Evolutionary conservation across 2,329 filamentous ascomycete species (phyloP).

Genomic region (Helotiales sp.): DNA sequence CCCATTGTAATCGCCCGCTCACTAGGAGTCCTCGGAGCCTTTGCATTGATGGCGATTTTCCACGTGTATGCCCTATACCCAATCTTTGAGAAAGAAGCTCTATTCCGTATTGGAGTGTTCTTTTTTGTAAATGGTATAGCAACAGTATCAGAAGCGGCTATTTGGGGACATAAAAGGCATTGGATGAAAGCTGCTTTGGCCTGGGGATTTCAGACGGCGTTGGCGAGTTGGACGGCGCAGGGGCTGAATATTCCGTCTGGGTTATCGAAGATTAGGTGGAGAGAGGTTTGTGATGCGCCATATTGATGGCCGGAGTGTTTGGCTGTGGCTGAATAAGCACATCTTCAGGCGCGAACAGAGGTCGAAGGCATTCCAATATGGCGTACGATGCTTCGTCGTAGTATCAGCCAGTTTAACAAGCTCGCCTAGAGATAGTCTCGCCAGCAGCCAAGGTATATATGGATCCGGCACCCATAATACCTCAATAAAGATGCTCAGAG

Average conservation of each 20-base stretch:
- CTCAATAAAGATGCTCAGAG: too few species aligned
- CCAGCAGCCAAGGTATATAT: too few species aligned
- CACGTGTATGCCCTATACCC: conserved; percentile 41
- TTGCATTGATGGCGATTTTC: conserved; percentile 41
- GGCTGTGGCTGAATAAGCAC: too few species aligned
- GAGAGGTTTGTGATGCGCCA: conserved; percentile 29
- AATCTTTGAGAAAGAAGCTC: conserved; percentile 34
- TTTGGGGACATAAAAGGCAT: conserved; percentile 39
- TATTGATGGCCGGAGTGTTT: neutral
- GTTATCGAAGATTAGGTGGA: conserved; percentile 35
- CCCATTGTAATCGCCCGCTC: conserved; percentile 36
- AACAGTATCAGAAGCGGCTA: conserved; percentile 34
- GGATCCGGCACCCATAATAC: too few species aligned
- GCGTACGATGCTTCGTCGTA: too few species aligned
- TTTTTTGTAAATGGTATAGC: conserved; percentile 42
- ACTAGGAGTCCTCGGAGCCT: conserved; percentile 39
- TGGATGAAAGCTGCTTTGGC: conserved; percentile 35
- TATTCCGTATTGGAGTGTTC: conserved; percentile 38
- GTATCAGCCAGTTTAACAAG: too few species aligned
- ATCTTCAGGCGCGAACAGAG: too few species aligned
- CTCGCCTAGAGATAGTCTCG: too few species aligned
- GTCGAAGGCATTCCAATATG: too few species aligned
- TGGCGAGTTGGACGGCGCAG: conserved; percentile 38
- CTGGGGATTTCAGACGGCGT: conserved; percentile 36
- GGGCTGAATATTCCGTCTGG: conserved; percentile 37